Evolutionary conservation across 495 filamentous ascomycete genomes (phyloP).

Genomic region (Tuber brumale): DNA sequence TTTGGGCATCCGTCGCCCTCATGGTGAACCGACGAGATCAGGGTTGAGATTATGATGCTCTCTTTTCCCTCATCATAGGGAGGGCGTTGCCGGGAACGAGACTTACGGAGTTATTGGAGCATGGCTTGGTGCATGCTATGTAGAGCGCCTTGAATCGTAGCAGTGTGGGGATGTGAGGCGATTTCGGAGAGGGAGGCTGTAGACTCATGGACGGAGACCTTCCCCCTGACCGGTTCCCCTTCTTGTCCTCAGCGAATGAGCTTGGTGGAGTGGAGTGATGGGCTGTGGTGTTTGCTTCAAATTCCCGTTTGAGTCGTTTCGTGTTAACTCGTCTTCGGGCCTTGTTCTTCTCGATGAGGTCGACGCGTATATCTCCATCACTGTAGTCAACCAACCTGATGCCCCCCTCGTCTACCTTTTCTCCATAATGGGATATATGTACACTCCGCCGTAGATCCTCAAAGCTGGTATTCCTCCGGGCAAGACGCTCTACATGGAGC

Average conservation of each 20-base stretch:
- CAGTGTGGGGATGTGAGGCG: too few species aligned
- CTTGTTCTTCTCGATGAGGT: constrained; percentile 29
- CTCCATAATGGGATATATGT: constrained; percentile 34
- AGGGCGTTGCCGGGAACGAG: neutral
- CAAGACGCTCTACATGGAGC: constrained; percentile 33
- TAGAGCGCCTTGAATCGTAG: too few species aligned
- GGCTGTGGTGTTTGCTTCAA: constrained; percentile 20
- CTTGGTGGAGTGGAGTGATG: constrained; percentile 24
- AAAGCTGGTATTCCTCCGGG: constrained; percentile 22
- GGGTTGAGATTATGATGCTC: too few species aligned
- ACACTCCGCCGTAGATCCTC: constrained; percentile 34
- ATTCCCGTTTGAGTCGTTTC: constrained; percentile 26
- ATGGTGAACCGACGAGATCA: constrained; percentile 29
- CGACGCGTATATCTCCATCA: constrained; percentile 26
- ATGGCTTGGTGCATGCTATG: constrained; percentile 28
- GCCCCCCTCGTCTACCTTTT: constrained; percentile 18
- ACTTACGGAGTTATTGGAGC: constrained; percentile 28
- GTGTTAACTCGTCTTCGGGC: constrained; percentile 28
- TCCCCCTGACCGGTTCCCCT: neutral
- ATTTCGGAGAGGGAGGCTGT: too few species aligned
- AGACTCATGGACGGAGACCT: neutral
- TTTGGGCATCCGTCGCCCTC: constrained; percentile 37
- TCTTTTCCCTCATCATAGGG: constrained; percentile 32
- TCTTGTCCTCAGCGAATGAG: constrained; percentile 18
- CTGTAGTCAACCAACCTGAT: constrained; percentile 34